Evolutionary conservation across 2,329 filamentous ascomycete species (phyloP).

Genomic region (Ascochyta clinopodiicola): DNA sequence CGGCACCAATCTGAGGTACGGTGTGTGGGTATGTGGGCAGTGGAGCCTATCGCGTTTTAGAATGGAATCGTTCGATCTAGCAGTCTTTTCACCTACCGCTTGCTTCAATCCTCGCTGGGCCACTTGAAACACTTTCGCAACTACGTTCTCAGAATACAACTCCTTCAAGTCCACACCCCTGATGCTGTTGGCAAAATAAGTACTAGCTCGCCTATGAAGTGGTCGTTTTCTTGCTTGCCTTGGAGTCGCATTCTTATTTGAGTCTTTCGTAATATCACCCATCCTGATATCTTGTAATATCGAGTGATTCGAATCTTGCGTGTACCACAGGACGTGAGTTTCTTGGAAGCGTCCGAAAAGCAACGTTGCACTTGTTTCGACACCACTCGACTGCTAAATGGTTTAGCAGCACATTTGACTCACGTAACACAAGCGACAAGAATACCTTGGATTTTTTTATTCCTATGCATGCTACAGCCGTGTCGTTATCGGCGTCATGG

Average conservation of each 20-base stretch:
- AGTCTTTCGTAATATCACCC: conserved; percentile 1
- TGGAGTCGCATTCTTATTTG: not conserved
- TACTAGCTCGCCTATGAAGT: not conserved
- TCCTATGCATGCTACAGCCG: not conserved
- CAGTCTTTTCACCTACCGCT: conserved; percentile 14
- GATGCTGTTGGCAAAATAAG: conserved; percentile 15
- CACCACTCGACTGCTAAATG: not conserved
- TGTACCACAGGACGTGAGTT: not conserved
- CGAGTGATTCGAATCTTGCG: not conserved
- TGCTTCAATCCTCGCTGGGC: conserved; percentile 37
- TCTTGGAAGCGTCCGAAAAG: not conserved
- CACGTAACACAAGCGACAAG: not conserved
- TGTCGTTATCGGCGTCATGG: conserved; percentile 27
- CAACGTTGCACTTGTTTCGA: not conserved
- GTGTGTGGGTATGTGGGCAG: conserved; percentile 42
- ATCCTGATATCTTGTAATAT: conserved; percentile 9
- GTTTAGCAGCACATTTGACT: not conserved
- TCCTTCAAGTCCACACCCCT: conserved; percentile 36
- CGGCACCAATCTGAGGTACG: conserved; percentile 36
- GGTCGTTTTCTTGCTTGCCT: conserved; percentile 10
- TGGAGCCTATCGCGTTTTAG: conserved; percentile 26
- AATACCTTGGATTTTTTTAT: not conserved
- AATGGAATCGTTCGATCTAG: not conserved
- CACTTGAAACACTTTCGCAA: conserved; percentile 43
- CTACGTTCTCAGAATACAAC: conserved; percentile 39